These are phyloP conservation scores for Phialocephala sp. DNA, from an alignment of 2,329 filamentous ascomycete species.

Conservation along the genomic window DNA sequence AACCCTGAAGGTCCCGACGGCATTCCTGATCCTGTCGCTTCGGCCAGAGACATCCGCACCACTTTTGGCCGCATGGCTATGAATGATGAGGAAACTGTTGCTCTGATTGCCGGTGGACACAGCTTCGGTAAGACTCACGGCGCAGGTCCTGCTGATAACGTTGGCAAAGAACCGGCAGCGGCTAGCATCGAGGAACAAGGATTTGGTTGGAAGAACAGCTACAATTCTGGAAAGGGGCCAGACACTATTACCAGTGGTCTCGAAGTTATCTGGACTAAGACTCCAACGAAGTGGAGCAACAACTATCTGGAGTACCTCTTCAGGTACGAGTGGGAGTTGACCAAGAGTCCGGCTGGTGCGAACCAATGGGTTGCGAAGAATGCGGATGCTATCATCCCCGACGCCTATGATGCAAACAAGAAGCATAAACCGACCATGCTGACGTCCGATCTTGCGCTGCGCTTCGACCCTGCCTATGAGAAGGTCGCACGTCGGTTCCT, in stretches of 20 bases:
- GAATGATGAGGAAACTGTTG: conserved; percentile 83
- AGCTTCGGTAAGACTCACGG: conserved; percentile 83
- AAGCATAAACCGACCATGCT: conserved; percentile 80
- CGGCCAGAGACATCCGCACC: conserved; percentile 73
- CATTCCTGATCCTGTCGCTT: conserved; percentile 70
- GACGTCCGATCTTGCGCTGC: conserved; percentile 75
- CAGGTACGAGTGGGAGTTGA: conserved; percentile 78
- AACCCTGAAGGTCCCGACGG: conserved; percentile 81
- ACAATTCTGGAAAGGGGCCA: conserved; percentile 69
- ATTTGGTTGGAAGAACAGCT: conserved; percentile 72
- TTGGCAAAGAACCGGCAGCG: conserved; percentile 71
- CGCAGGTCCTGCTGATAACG: conserved; percentile 66
- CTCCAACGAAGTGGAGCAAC: conserved; percentile 78
- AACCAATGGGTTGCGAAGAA: conserved; percentile 80
- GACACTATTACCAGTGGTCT: conserved; percentile 78
- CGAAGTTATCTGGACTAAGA: conserved; percentile 81
- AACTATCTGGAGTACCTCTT: conserved; percentile 77
- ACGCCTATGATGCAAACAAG: conserved; percentile 71
- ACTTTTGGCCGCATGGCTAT: conserved; percentile 83
- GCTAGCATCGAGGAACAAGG: conserved; percentile 70
- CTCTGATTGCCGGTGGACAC: conserved; percentile 79
- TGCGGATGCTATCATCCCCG: conserved; percentile 69
- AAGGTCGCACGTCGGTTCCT: conserved; percentile 77
- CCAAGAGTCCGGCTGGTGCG: conserved; percentile 76
- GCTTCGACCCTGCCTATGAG: conserved; percentile 73